These are phyloP conservation scores for Parasarocladium wereldwijsianum DNA, from an alignment of 2,329 filamentous ascomycete species.

Conservation along the genomic window DNA sequence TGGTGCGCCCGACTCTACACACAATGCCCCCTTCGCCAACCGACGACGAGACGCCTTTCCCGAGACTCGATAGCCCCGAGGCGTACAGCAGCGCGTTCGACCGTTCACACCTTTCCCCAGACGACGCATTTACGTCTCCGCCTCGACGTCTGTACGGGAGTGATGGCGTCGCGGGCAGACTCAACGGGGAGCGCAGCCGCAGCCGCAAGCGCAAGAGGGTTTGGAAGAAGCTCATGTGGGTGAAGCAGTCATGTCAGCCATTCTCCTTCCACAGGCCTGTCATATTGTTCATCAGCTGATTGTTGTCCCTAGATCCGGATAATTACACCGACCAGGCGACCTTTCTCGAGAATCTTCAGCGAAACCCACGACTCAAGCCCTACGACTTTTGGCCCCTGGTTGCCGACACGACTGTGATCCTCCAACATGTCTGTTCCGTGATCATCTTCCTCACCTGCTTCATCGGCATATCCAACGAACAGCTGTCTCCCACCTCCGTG, in stretches of 20 bases:
- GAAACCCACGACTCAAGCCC: conserved; percentile 81
- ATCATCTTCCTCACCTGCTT: conserved; percentile 93
- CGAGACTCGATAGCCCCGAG: conserved; percentile 15
- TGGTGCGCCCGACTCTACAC: not conserved
- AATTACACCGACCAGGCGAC: conserved; percentile 97
- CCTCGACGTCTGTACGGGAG: conserved; percentile 35
- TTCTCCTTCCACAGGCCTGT: conserved; percentile 4
- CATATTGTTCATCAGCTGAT: conserved; percentile 5
- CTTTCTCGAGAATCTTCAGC: conserved; percentile 88
- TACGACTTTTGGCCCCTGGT: conserved; percentile 98
- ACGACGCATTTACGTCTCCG: conserved; percentile 67
- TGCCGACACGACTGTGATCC: conserved; percentile 87
- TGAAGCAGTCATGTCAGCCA: conserved; percentile 76
- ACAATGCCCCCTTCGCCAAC: conserved; percentile 13
- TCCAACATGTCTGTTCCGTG: conserved; percentile 92
- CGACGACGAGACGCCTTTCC: conserved; percentile 23
- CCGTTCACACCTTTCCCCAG: conserved; percentile 60
- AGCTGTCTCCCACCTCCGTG: conserved; percentile 79
- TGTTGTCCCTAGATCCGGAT: conserved; percentile 56
- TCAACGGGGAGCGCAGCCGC: conserved; percentile 42
- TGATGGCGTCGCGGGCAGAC: conserved; percentile 22
- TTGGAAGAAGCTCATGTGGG: conserved; percentile 97
- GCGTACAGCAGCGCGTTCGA: conserved; percentile 24
- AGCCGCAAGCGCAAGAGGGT: conserved; percentile 55
- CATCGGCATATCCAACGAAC: conserved; percentile 64